These are phyloP conservation scores for Trametes sanguinea DNA, from an alignment of 768 basidiomycete species.

Conservation along the genomic window DNA sequence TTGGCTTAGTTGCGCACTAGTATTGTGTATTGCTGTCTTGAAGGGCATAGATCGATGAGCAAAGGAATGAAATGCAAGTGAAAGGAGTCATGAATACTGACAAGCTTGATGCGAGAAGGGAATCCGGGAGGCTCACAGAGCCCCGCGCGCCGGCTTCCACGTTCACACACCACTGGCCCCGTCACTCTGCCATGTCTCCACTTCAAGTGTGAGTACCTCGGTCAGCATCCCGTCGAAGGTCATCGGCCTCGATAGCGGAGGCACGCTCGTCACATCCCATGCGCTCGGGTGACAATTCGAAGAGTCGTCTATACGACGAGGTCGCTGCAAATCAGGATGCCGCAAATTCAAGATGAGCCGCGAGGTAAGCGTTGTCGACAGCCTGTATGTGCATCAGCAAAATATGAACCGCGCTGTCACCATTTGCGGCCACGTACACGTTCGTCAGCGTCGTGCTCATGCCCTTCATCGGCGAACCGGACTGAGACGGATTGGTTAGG, in stretches of 20 bases:
- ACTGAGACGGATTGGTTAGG: background rate
- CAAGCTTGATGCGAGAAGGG: no score
- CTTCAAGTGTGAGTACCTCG: background rate
- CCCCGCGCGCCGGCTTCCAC: no score
- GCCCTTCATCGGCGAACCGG: constrained; percentile 12
- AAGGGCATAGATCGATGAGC: no score
- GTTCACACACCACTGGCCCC: no score
- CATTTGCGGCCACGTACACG: constrained; percentile 8
- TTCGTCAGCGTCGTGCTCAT: constrained; percentile 22
- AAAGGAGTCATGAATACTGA: no score
- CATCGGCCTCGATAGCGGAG: background rate
- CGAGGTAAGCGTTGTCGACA: constrained; percentile 19
- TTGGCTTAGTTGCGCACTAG: no score
- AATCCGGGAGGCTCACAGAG: no score
- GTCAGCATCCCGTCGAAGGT: background rate
- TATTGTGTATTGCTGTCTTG: no score
- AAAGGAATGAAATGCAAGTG: no score
- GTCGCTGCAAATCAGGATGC: constrained; percentile 7
- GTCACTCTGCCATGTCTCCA: background rate
- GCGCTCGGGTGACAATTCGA: background rate
- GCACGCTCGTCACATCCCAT: constrained; percentile 7
- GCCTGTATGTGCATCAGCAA: background rate
- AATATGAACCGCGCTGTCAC: no score
- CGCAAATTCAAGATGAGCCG: constrained; percentile 23
- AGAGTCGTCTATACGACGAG: constrained; percentile 1